Percentiles rank a stretch among this genome's conserved stretches.
phyloP scores from a whole-genome alignment of 306 rosid genomes.

The Pterocarpus macrocarpus region DNA sequence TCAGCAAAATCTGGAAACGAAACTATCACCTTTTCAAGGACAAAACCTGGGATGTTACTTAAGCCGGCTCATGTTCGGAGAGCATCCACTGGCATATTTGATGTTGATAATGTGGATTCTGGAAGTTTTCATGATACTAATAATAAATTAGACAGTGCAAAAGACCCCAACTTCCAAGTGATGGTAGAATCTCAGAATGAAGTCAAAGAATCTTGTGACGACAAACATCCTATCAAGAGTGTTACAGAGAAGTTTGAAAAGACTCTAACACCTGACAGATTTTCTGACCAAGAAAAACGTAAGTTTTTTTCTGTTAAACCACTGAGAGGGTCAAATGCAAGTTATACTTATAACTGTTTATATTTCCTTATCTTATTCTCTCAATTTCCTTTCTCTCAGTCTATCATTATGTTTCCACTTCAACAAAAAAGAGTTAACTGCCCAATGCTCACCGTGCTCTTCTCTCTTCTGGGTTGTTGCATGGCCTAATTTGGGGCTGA shows the following conservation, averaged over 20 bases:
- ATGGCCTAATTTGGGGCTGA: conserved; percentile 22
- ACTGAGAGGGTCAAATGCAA: not conserved
- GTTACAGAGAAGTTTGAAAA: conserved; percentile 57
- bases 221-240: conserved; percentile 56
- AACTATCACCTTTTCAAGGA: conserved; percentile 62
- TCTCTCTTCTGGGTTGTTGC: not conserved
- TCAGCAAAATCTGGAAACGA: conserved; percentile 54
- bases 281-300: conserved; percentile 56
- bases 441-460: not conserved
- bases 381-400: not conserved
- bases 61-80: conserved; percentile 66
- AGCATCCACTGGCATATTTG: conserved; percentile 64
- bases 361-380: conserved; percentile 1
- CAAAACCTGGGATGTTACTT: conserved; percentile 77
- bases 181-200: conserved; percentile 48
- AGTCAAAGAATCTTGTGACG: conserved; percentile 53
- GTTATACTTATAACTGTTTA: not conserved
- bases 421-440: not conserved
- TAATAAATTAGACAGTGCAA: conserved; percentile 47
- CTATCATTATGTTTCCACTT: conserved; percentile 2
- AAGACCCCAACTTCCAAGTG: conserved; percentile 47
- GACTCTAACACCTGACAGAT: conserved; percentile 48
- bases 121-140: conserved; percentile 38
- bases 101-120: conserved; percentile 58
- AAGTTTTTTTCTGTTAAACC: conserved; percentile 49